phyloP scores from a whole-genome alignment of 495 filamentous ascomycete species.

The Penicillium chermesinum region DNA sequence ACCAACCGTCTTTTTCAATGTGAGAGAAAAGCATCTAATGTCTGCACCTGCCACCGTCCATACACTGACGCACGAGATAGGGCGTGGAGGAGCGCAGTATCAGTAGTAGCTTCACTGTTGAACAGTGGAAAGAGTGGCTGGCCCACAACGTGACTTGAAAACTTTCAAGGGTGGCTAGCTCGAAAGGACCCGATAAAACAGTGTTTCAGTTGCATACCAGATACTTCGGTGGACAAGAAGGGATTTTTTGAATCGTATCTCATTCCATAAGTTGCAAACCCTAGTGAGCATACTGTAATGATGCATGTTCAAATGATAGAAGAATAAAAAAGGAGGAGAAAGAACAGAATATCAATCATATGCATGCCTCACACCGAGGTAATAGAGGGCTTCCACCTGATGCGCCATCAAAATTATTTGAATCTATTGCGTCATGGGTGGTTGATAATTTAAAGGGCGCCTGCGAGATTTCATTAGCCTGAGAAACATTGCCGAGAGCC shows the following conservation, averaged over 20 bases:
- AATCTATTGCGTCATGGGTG: conserved; percentile 49
- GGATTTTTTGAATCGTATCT: conserved; percentile 29
- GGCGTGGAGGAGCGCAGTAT: conserved; percentile 75
- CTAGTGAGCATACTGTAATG: conserved; percentile 19
- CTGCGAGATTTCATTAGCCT: conserved; percentile 37
- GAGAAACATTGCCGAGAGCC: neutral
- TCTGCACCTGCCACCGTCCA: conserved; percentile 1
- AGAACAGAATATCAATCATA: neutral
- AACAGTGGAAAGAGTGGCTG: conserved; percentile 85
- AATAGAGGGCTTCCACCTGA: conserved; percentile 1
- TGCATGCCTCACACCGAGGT: neutral
- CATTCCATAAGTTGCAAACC: conserved; percentile 28
- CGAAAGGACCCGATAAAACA: neutral
- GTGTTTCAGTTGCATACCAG: neutral
- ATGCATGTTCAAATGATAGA: conserved; percentile 19
- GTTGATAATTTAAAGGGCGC: conserved; percentile 81
- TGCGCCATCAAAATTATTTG: conserved; percentile 1
- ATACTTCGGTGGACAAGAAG: neutral
- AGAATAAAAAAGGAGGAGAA: conserved; percentile 8
- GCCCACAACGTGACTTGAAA: conserved; percentile 65
- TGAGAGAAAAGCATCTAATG: conserved; percentile 18
- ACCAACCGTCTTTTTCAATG: conserved; percentile 83
- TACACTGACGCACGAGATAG: conserved; percentile 31
- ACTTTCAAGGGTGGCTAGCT: too few relatives aligned
- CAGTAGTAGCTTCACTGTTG: conserved; percentile 66